Percentiles rank a stretch among this genome's conserved stretches.
phyloP scores from a whole-genome alignment of 345 rosid genomes.

The Streptanthus diversifolius region DNA sequence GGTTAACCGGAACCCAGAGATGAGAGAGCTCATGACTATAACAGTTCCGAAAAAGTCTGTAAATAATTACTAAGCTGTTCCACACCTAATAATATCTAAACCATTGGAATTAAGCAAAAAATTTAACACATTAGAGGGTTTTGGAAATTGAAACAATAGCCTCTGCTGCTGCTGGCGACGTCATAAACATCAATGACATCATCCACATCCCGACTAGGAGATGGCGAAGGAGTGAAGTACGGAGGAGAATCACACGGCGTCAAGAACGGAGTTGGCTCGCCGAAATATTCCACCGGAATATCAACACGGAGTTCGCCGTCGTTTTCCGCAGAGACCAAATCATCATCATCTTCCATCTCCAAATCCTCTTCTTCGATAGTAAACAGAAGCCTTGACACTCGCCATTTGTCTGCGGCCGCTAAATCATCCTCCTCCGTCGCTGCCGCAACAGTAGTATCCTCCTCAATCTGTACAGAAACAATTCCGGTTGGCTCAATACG shows the following conservation, averaged over 20 bases:
- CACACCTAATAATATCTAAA: background rate
- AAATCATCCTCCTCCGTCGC: constrained; percentile 5
- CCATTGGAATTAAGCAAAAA: background rate
- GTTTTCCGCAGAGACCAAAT: background rate
- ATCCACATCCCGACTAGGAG: constrained; percentile 31
- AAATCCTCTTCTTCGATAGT: constrained; percentile 33
- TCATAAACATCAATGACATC: constrained; percentile 22
- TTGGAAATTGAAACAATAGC: constrained; percentile 11
- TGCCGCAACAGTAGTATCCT: background rate
- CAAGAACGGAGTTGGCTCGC: constrained; percentile 32
- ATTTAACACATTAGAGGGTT: background rate
- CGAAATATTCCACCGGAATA: constrained; percentile 13
- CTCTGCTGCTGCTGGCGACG: background rate
- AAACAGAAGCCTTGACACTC: constrained; percentile 31
- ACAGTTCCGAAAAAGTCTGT: background rate
- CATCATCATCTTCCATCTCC: constrained; percentile 12
- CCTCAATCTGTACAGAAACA: constrained; percentile 23
- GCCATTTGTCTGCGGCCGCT: constrained; percentile 14
- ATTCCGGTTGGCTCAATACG: constrained; percentile 27
- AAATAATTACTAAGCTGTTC: background rate
- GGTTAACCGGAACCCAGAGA: too few species aligned
- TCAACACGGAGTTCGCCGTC: background rate
- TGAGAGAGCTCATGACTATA: too few species aligned
- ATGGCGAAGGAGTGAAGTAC: constrained; percentile 34
- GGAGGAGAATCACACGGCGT: constrained; percentile 36